Conservation (phyloP, 2,329 filamentous ascomycete genomes). For the Albifimbria verrucaria region DNA sequence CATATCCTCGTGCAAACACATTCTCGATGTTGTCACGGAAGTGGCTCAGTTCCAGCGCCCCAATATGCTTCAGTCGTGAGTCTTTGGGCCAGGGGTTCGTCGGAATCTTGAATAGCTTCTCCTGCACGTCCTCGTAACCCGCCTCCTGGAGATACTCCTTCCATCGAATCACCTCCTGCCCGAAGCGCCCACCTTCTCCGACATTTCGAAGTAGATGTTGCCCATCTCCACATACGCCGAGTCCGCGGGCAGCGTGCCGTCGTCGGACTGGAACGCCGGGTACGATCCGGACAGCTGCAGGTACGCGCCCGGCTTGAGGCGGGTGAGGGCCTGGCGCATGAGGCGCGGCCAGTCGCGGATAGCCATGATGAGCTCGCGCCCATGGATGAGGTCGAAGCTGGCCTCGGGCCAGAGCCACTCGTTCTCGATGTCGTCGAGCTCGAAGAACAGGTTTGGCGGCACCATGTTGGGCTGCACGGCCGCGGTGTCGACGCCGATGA, state of each 20-base stretch:
- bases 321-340: slow-evolving; percentile 43
- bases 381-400: slow-evolving; percentile 58
- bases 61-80: slow-evolving; percentile 23
- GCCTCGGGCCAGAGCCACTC: slow-evolving; percentile 31
- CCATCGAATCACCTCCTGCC: slow-evolving; percentile 16
- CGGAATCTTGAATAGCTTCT: slow-evolving; percentile 25
- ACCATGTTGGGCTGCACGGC: slow-evolving; percentile 35
- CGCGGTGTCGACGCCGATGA: slow-evolving; percentile 32
- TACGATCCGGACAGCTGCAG: slow-evolving; percentile 21
- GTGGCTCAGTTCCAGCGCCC: slow-evolving; percentile 18
- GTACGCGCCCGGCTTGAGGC: slow-evolving; percentile 51
- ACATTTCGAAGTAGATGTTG: slow-evolving; percentile 19
- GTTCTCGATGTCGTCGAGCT: slow-evolving; percentile 33
- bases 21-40: slow-evolving; percentile 18
- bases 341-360: slow-evolving; percentile 53
- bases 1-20: slow-evolving; percentile 18
- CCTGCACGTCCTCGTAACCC: slow-evolving; percentile 27
- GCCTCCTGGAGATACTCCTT: slow-evolving; percentile 21
- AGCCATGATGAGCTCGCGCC: slow-evolving; percentile 50
- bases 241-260: slow-evolving; percentile 18
- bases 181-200: slow-evolving; percentile 15
- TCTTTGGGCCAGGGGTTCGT: slow-evolving; percentile 27
- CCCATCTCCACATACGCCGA: slow-evolving; percentile 18
- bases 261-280: slow-evolving; percentile 19
- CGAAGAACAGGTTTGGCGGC: slow-evolving; percentile 35